Base-by-base conservation (phyloP, 352 stramenopile genomes). In the Phytophthora agathidicida region DNA sequence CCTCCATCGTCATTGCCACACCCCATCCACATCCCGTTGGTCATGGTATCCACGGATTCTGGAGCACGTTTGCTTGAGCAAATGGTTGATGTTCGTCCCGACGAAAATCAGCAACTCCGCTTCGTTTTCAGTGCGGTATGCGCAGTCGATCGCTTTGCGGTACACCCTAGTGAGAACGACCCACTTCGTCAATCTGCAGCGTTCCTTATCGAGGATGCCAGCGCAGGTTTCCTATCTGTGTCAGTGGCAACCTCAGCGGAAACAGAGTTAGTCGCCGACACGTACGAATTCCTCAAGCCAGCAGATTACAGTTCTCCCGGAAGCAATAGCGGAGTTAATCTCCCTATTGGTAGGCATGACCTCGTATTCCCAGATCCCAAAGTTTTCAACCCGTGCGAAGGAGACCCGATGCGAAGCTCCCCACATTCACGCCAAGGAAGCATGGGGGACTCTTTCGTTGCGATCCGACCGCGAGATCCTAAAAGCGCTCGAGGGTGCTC, bases 31-130 rank as follows among this genome's bases (percentile, higher is more conserved):
- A 62, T 89, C 14, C 77, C 81, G 2, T 52, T 93, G 24, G 79
- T 85, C 20, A 91, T 91, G 81, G 62, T 91, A 30, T 80, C 81
- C n/a, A 69, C 53, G 17, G 73, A 85, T 55, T 85, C 83, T 16
- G 83, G 83, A 30, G 62, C 60, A 11, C 72, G 66, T 5, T 68
- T 86, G 10, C 37, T 85, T 4, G 68, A 82, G 28, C 61, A 67
- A 38, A 67, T 88, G 59, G 48, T 33, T 26, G 50, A 31, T 22
- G 64, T 66, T 0, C 71, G 68, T 6, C 66, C 66, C 8, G 49
- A 38, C 14, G 59, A 83, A 39, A 62, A 24, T 9, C 61, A 77
- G 23, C 70, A 72, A 27, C 49, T 89, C 14, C 77, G 78, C 19
- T 86, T 87, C 27, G 76, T 86, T 20, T 89, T 89, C 52, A 83